Conservation (phyloP, 257 asterid species). For the Solanum pennellii region DNA sequence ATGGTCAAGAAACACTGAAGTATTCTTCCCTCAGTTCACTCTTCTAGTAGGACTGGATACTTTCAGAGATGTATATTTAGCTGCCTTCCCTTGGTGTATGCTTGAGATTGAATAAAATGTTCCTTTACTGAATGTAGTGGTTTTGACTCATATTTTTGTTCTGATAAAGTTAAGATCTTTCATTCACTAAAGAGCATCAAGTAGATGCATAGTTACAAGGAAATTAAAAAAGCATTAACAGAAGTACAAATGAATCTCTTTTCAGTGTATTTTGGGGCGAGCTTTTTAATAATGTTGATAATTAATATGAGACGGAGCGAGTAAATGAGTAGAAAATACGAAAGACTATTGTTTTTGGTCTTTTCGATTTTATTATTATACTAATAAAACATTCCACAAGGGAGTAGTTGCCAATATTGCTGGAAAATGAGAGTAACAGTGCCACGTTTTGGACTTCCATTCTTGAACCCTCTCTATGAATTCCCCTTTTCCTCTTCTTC, state of each 20-base stretch:
- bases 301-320: background rate
- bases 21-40: background rate
- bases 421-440: background rate
- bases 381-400: background rate
- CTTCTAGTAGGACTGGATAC: background rate
- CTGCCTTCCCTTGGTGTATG: background rate
- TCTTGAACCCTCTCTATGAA: conserved; percentile 11
- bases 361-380: background rate
- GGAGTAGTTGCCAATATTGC: background rate
- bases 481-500: conserved; percentile 5
- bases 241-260: background rate
- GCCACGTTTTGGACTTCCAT: background rate
- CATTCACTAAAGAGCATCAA: background rate
- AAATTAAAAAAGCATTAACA: background rate
- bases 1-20: background rate
- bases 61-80: background rate
- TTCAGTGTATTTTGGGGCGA: background rate
- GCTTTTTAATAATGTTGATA: background rate
- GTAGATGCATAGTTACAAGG: background rate
- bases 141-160: background rate
- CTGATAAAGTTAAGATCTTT: background rate
- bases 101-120: background rate
- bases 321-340: background rate
- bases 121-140: background rate
- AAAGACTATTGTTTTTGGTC: background rate